A percentile compares a stretch with the other conserved stretches of the same genome.
These are phyloP conservation scores for Gymnopilus dilepis DNA, from an alignment of 768 basidiomycete species.

Conservation along the genomic window DNA sequence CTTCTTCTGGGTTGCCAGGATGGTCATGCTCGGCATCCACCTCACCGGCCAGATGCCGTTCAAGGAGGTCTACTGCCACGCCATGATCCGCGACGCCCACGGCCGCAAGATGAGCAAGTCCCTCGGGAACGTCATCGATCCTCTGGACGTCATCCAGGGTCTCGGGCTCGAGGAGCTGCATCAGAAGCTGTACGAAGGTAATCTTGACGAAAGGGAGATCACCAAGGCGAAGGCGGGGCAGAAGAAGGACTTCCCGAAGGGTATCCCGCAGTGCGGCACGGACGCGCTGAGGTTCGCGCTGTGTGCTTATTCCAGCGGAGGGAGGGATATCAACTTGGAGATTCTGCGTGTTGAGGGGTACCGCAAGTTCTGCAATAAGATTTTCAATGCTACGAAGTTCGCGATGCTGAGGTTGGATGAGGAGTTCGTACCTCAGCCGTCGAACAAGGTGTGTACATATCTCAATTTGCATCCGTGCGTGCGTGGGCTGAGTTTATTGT, in stretches of 20 bases:
- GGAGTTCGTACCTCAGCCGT: constrained; percentile 74
- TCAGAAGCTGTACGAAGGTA: constrained; percentile 86
- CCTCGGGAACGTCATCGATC: constrained; percentile 97
- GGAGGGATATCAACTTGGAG: constrained; percentile 98
- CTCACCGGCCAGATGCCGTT: constrained; percentile 94
- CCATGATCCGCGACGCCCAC: constrained; percentile 98
- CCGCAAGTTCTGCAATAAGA: constrained; percentile 99
- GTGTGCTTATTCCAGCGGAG: constrained; percentile 92
- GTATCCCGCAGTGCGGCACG: constrained; percentile 98
- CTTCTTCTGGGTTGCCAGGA: constrained; percentile 99
- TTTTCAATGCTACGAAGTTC: constrained; percentile 99
- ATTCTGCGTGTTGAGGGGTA: constrained; percentile 97
- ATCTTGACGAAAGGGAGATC: constrained; percentile 93
- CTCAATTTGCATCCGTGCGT: not conserved
- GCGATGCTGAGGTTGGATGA: constrained; percentile 97
- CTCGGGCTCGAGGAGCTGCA: constrained; percentile 80
- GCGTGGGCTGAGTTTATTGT: not conserved
- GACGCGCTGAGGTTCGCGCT: constrained; percentile 95
- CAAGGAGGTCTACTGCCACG: constrained; percentile 94
- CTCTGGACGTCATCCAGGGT: constrained; percentile 93
- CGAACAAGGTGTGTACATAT: constrained; percentile 57
- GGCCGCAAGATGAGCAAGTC: constrained; percentile 99
- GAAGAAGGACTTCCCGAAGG: constrained; percentile 99
- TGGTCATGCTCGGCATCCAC: constrained; percentile 91
- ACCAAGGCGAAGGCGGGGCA: constrained; percentile 90